Percentiles rank a stretch among this genome's conserved stretches.
Evolutionary conservation across 2,329 filamentous ascomycete species (phyloP).

Genomic region (Mycosphaerella arachidis): DNA sequence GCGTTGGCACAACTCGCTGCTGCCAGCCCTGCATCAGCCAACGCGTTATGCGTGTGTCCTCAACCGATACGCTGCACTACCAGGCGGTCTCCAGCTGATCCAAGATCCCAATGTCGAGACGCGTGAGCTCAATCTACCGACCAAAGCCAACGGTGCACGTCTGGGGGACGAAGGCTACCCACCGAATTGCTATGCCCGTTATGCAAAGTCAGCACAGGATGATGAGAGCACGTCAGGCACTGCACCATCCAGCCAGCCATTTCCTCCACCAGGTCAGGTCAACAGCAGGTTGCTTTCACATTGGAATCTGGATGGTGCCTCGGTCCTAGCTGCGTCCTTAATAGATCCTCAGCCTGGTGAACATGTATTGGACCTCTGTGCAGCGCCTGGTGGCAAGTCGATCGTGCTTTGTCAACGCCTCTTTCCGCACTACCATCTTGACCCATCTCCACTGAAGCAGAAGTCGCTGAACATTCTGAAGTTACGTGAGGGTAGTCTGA

Average conservation of each 20-base stretch:
- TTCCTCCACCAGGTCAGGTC: constrained; percentile 20
- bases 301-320: constrained; percentile 32
- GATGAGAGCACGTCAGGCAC: not conserved
- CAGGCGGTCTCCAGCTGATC: constrained; percentile 14
- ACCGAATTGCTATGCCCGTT: constrained; percentile 9
- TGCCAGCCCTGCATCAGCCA: constrained; percentile 22
- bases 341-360: constrained; percentile 35
- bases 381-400: constrained; percentile 38
- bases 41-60: constrained; percentile 27
- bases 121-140: constrained; percentile 6
- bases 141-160: not conserved
- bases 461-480: constrained; percentile 8
- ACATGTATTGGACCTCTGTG: constrained; percentile 40
- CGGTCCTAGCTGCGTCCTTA: constrained; percentile 34
- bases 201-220: constrained; percentile 4
- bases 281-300: constrained; percentile 22
- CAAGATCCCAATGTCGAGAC: constrained; percentile 9
- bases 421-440: constrained; percentile 21
- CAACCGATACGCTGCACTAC: constrained; percentile 25
- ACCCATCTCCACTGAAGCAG: constrained; percentile 15
- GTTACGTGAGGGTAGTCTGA: constrained; percentile 30
- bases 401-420: constrained; percentile 34
- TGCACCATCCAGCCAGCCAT: constrained; percentile 10
- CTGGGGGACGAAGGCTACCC: not conserved
- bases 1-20: constrained; percentile 28